phyloP scores from a whole-genome alignment of 2,329 filamentous ascomycete genomes.

The Pyricularia pennisetigena region DNA sequence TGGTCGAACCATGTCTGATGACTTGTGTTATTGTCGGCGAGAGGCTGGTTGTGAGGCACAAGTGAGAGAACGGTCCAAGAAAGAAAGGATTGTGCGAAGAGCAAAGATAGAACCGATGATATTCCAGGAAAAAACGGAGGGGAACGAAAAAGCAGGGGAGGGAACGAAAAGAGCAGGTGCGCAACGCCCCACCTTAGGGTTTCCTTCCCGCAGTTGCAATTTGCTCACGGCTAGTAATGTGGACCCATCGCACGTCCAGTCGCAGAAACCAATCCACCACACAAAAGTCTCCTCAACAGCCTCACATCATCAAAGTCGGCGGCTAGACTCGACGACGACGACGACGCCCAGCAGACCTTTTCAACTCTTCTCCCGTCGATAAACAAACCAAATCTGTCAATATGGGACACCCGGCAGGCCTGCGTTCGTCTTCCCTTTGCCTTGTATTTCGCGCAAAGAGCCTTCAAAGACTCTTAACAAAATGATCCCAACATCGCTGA shows the following conservation, averaged over 20 bases:
- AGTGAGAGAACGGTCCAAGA: neutral
- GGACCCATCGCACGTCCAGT: too few species aligned
- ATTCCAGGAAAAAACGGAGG: too few species aligned
- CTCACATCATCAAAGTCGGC: neutral
- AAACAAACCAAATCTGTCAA: constrained; percentile 19
- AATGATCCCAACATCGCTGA: neutral
- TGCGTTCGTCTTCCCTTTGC: constrained; percentile 21
- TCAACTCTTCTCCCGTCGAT: neutral
- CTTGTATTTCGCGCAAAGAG: neutral
- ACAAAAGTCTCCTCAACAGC: neutral
- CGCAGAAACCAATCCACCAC: neutral
- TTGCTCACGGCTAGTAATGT: too few species aligned
- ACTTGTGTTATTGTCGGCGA: neutral
- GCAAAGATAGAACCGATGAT: too few species aligned
- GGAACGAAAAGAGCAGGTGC: too few species aligned
- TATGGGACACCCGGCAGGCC: constrained; percentile 83
- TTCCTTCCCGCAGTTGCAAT: too few species aligned
- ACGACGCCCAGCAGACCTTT: neutral
- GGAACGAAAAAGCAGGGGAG: too few species aligned
- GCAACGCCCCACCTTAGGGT: too few species aligned
- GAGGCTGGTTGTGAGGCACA: neutral
- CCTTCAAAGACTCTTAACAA: neutral
- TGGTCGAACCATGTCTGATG: constrained; percentile 31
- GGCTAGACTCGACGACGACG: neutral
- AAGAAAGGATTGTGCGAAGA: neutral